Evolutionary conservation across 805 yeast species (phyloP), one percentile per base, ranked within the genome.

Genomic region (Candida ponderosae): DNA sequence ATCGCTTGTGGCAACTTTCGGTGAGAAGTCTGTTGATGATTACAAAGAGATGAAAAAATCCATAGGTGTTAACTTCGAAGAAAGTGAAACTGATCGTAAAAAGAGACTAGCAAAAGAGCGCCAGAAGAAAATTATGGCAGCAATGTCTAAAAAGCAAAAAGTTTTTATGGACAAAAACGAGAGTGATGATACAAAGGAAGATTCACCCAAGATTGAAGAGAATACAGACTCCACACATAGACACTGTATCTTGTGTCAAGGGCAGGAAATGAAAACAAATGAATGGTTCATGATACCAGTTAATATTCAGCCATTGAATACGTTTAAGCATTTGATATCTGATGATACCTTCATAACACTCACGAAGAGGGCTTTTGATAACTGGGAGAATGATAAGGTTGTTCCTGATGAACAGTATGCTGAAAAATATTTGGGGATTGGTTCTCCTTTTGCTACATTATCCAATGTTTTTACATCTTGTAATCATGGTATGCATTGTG

Each of bases 401-500:
- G 46, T 11, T 24, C 13, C 28, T 8, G 28, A 11, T 13, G 13
- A n/a, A 9, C n/a, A 42, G 20, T 31, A 40, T 8, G 18, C 36
- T 39, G 31, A 49, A 56, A 56, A 46, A 46, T 53, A 50, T 43
- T 40, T 44, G 48, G 62, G 42, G 50, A 54, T 18, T 19, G 49
- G 56, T 44, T 47, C 52, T 14, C 46, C 54, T 10, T 45, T 47
- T 2, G 37, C 51, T 6, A 35, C 41, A 4, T 37, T 38, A 31
- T 32, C 36, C 9, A 29, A 26, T 4, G 43, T 42, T n/a, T 38
- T 43, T 3, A 31, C 48, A 9, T 86, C 96, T 28, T 93, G 99
- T 63, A 94, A 96, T 15, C 99, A 93, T 59, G 86, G 90, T 8
- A 81, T 93, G 76, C 99, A 93, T 56, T 77, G 70, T 46, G 66